Percentiles rank a stretch among this genome's conserved stretches.
Conservation (phyloP, 2,329 filamentous ascomycete species). For the Exophiala xenobiotica region DNA sequence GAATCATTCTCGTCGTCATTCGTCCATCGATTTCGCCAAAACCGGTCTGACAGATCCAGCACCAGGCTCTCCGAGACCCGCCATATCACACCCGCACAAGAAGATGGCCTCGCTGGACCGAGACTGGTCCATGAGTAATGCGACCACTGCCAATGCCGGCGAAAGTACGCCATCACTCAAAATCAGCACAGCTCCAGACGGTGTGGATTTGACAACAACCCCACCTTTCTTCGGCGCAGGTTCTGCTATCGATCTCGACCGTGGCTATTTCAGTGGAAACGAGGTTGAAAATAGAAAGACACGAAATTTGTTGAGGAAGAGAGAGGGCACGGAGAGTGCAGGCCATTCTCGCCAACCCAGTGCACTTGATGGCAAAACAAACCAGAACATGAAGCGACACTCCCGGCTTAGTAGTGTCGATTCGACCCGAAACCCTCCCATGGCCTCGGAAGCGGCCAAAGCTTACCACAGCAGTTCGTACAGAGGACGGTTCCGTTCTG, state of each 20-base stretch:
- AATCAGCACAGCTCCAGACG: slow-evolving; percentile 30
- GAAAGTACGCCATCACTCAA: slow-evolving; percentile 29
- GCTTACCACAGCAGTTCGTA: slow-evolving; percentile 64
- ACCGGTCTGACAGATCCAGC: slow-evolving; percentile 32
- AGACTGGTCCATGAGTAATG: slow-evolving; percentile 55
- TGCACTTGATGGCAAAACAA: slow-evolving; percentile 71
- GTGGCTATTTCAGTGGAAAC: slow-evolving; percentile 89
- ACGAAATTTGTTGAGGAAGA: slow-evolving; percentile 78
- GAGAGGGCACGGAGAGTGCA: slow-evolving; percentile 44
- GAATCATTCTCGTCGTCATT: slow-evolving; percentile 82
- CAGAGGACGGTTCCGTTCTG: slow-evolving; percentile 57
- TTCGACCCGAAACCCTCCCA: slow-evolving; percentile 55
- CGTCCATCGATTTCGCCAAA: slow-evolving; percentile 72
- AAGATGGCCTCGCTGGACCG: slow-evolving; percentile 61
- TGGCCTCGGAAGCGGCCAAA: slow-evolving; percentile 60
- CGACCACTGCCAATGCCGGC: slow-evolving; percentile 35
- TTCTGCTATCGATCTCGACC: slow-evolving; percentile 64
- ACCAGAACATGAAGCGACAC: slow-evolving; percentile 67
- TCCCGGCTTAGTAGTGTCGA: slow-evolving; percentile 78
- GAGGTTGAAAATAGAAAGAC: slow-evolving; percentile 71
- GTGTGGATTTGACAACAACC: slow-evolving; percentile 28
- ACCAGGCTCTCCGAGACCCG: slow-evolving; percentile 10
- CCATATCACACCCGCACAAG: slow-evolving; percentile 43
- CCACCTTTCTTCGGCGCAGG: slow-evolving; percentile 36
- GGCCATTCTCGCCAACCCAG: slow-evolving; percentile 69